Evolutionary conservation across 805 yeast genomes (phyloP), one percentile per base, ranked within the genome.

Genomic region (Candida pseudofarinosa): DNA sequence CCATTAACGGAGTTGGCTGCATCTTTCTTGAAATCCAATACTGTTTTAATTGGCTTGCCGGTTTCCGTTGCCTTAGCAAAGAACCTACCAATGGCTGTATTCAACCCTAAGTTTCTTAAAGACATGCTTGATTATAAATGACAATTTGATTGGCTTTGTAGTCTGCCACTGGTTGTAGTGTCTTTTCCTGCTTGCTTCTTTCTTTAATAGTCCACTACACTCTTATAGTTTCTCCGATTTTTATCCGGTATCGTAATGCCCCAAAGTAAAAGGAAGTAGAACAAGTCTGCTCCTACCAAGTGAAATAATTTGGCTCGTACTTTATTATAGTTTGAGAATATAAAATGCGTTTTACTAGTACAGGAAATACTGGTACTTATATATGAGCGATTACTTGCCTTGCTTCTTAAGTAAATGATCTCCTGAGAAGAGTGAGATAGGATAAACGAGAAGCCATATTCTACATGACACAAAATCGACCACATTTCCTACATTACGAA

Each of bases 1-100:
- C 73, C 68, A 7, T 67, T 60, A 34, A 81, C 55, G 10, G 62
- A 55, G 30, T 63, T 62, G 8, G 77, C 76, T 2, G 80, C 62
- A 1, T 80, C 65, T 37, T 57, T 68, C 41, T 67, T 69, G 63
- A 87, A 86, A 48, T 83, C 79, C 39, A 87, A 63, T 12, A 87
- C 59, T 2, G 79, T 69, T 39, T 58, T 64, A 4, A 62, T 55
- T 6, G 69, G 43, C 48, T 58, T 59, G 10, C 58, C 47, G 34
- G 57, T 46, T 33, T 60, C 62, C 2, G 56, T 51, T 10, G 65
- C 58, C 50, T 55, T 67, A 40, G 63, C 51, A 43, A 70, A 69
- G 33, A 69, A 56, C 15, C 66, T 60, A 38, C 62, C 58, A 45
- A 69, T 56, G 3, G 69, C 53, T 5, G 71, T 55, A 54, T 59